A percentile compares a stretch with the other conserved stretches of the same genome.
These are phyloP conservation scores for Scopulariopsis brevicaulis DNA, from an alignment of 2,329 filamentous ascomycete genomes.

Conservation along the genomic window DNA sequence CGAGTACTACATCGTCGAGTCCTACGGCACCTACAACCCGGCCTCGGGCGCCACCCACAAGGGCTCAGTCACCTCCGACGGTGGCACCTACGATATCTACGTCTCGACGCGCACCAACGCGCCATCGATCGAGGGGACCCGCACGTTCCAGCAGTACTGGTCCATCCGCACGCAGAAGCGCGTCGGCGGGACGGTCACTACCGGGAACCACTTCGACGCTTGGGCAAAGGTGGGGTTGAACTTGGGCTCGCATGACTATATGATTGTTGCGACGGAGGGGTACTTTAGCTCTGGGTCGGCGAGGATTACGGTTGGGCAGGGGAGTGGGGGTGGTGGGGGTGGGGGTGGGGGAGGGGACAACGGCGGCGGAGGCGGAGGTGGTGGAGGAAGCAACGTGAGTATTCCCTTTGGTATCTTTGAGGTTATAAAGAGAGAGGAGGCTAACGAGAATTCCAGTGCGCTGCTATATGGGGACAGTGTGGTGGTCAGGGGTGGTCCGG, in stretches of 20 bases:
- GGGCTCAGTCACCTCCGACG: conserved; percentile 24
- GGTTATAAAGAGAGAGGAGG: background rate
- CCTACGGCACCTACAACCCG: conserved; percentile 24
- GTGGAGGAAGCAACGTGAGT: conserved; percentile 2
- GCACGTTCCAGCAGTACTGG: conserved; percentile 42
- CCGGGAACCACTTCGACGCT: conserved; percentile 38
- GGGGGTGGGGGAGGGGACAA: background rate
- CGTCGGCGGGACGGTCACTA: conserved; percentile 35
- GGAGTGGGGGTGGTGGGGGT: background rate
- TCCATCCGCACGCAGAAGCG: conserved; percentile 37
- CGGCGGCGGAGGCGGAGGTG: background rate
- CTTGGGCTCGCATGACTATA: conserved; percentile 37
- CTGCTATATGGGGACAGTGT: conserved; percentile 10
- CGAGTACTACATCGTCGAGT: conserved; percentile 26
- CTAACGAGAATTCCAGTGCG: background rate
- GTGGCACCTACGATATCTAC: conserved; percentile 24
- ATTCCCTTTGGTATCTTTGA: background rate
- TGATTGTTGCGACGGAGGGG: conserved; percentile 43
- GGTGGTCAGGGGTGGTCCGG: conserved; percentile 14
- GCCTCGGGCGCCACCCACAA: conserved; percentile 17
- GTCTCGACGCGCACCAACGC: conserved; percentile 24
- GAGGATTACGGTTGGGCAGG: conserved; percentile 27
- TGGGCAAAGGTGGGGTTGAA: conserved; percentile 35
- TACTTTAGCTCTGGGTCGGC: conserved; percentile 37
- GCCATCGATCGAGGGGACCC: conserved; percentile 34